Evolutionary conservation across 345 rosid species (phyloP).

Genomic region (Hypericum perforatum): DNA sequence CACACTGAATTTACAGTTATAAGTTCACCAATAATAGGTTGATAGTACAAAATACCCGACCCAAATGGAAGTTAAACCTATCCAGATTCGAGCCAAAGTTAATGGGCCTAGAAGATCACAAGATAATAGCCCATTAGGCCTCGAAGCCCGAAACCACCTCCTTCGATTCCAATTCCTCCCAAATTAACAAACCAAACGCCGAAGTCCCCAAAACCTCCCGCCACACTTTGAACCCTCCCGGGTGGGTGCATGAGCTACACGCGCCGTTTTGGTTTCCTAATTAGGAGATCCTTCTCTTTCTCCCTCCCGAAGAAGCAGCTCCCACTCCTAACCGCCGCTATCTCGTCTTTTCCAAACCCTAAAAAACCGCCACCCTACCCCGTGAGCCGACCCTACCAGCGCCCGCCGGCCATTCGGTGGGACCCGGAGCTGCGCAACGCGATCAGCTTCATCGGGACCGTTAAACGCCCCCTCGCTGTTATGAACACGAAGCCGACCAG

Average conservation of each 20-base stretch:
- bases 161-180: background rate
- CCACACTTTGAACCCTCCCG: background rate
- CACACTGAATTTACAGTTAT: too few species aligned
- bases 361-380: slow-evolving; percentile 16
- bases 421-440: slow-evolving; percentile 29
- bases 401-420: slow-evolving; percentile 36
- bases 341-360: slow-evolving; percentile 16
- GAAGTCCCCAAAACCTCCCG: too few species aligned
- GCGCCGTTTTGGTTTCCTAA: background rate
- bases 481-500: slow-evolving; percentile 1
- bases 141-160: background rate
- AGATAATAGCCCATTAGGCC: too few species aligned
- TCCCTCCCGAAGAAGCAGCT: slow-evolving; percentile 1
- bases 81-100: too few species aligned
- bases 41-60: too few species aligned
- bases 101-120: too few species aligned
- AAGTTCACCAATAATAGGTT: too few species aligned
- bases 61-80: too few species aligned
- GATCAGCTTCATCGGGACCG: slow-evolving; percentile 47
- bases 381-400: slow-evolving; percentile 44
- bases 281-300: background rate
- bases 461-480: slow-evolving; percentile 24
- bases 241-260: background rate
- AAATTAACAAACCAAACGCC: background rate
- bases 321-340: background rate